Conservation (phyloP, 1,139 yeast genomes). For the Nematodospora anomalae region DNA sequence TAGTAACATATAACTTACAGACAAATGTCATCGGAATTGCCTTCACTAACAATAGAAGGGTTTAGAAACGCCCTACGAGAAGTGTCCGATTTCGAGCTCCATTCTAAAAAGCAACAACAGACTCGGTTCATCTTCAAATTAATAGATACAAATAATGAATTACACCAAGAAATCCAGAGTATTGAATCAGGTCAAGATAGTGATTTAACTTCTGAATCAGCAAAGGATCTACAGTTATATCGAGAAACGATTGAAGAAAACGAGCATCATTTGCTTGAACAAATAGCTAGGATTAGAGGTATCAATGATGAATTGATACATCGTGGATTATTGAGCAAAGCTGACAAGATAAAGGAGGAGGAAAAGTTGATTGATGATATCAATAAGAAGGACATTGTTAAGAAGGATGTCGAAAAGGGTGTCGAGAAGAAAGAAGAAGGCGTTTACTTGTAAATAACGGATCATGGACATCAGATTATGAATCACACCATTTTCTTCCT, state of each 20-base stretch:
- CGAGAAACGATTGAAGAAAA: slow-evolving; percentile 36
- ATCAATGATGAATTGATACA: slow-evolving; percentile 26
- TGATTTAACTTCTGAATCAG: slow-evolving; percentile 11
- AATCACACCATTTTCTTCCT: no score
- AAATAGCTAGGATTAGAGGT: slow-evolving; percentile 23
- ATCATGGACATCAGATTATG: no score
- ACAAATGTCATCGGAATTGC: no score
- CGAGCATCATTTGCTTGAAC: slow-evolving; percentile 29
- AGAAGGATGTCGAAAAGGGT: slow-evolving; percentile 12
- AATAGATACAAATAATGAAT: slow-evolving; percentile 31
- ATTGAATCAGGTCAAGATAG: slow-evolving; percentile 8
- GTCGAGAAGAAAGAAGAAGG: slow-evolving; percentile 14
- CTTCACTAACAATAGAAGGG: slow-evolving; percentile 15
- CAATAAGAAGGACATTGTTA: slow-evolving; percentile 9
- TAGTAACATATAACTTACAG: no score
- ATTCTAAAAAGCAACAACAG: slow-evolving; percentile 14
- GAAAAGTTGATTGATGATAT: slow-evolving; percentile 10
- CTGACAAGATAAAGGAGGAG: slow-evolving; percentile 12
- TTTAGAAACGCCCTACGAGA: slow-evolving; percentile 35
- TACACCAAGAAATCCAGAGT: slow-evolving; percentile 26
- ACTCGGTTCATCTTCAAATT: slow-evolving; percentile 22
- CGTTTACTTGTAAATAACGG: slow-evolving; percentile 16
- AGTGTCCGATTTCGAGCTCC: slow-evolving; percentile 14
- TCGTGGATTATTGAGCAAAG: slow-evolving; percentile 24
- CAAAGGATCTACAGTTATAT: slow-evolving; percentile 28